Conservation (phyloP, 2,329 filamentous ascomycete species). For the Trichoderma afroharzianum region DNA sequence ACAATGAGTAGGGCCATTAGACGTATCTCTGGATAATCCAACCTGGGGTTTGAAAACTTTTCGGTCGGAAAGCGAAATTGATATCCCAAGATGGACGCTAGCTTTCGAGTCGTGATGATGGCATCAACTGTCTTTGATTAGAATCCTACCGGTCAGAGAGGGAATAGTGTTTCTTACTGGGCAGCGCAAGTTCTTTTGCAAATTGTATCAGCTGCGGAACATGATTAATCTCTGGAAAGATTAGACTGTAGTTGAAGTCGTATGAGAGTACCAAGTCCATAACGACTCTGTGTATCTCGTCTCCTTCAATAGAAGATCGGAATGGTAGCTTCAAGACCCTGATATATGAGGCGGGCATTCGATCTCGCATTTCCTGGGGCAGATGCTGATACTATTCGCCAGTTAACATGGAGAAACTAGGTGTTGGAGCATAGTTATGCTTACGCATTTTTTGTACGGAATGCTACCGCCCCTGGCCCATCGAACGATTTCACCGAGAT, state of each 20-base stretch:
- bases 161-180: constrained; percentile 48
- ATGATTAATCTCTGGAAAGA: constrained; percentile 69
- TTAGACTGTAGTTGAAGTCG: constrained; percentile 63
- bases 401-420: not conserved
- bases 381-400: constrained; percentile 50
- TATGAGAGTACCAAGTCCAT: constrained; percentile 62
- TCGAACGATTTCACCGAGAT: constrained; percentile 65
- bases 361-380: constrained; percentile 61
- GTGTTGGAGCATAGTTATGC: constrained; percentile 24
- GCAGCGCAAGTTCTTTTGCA: constrained; percentile 68
- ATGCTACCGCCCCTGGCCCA: constrained; percentile 68
- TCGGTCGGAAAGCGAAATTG: constrained; percentile 49
- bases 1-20: constrained; percentile 69
- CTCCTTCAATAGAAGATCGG: constrained; percentile 41
- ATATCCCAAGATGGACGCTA: constrained; percentile 52
- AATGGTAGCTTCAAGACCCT: constrained; percentile 52
- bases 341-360: constrained; percentile 61
- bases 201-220: constrained; percentile 66
- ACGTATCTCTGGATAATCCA: constrained; percentile 70
- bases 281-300: constrained; percentile 62
- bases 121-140: constrained; percentile 52
- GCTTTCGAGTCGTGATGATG: constrained; percentile 34
- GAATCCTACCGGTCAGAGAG: not conserved
- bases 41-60: constrained; percentile 41
- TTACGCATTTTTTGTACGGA: constrained; percentile 65